These are phyloP conservation scores for Volvariella surrecta DNA, from an alignment of 1,284 basidiomycete species.

Conservation along the genomic window DNA sequence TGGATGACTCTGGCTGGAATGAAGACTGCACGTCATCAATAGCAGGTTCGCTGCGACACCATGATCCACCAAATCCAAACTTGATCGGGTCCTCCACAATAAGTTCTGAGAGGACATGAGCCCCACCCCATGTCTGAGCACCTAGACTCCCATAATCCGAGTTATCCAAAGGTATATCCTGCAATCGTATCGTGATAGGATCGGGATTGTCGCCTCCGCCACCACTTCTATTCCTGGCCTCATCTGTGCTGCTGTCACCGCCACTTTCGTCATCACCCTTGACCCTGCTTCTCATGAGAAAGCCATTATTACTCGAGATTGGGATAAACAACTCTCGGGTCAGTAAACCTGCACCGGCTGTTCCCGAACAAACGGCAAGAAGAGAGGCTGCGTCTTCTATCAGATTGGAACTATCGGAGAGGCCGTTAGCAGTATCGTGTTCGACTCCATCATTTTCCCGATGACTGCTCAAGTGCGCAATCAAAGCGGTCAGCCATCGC, in stretches of 20 bases:
- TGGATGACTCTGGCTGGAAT: too few relatives aligned
- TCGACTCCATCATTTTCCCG: slow-evolving; percentile 9
- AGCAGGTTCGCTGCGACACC: too few relatives aligned
- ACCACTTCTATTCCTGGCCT: too few relatives aligned
- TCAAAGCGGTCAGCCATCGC: slow-evolving; percentile 61
- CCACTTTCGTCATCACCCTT: background rate
- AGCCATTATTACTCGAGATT: too few relatives aligned
- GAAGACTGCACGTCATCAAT: too few relatives aligned
- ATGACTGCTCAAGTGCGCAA: slow-evolving; percentile 22
- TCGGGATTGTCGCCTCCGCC: background rate
- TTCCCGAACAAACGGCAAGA: slow-evolving; percentile 55
- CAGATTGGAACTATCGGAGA: slow-evolving; percentile 15
- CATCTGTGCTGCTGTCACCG: background rate
- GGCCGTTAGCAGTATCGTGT: slow-evolving; percentile 2
- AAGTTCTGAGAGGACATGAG: slow-evolving; percentile 76
- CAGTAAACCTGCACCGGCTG: slow-evolving; percentile 40
- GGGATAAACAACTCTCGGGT: slow-evolving; percentile 27
- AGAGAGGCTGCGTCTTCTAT: slow-evolving; percentile 53
- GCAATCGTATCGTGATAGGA: slow-evolving; percentile 39
- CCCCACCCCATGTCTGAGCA: slow-evolving; percentile 87
- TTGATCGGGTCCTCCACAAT: slow-evolving; percentile 50
- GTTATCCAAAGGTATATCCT: slow-evolving; percentile 69
- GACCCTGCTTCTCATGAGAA: slow-evolving; percentile 3
- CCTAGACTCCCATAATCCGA: slow-evolving; percentile 74
- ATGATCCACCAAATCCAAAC: slow-evolving; percentile 35